Percentiles rank a stretch among this genome's conserved stretches.
Conservation (phyloP, 805 yeast species). For the Yamadazyma nakazawae region DNA sequence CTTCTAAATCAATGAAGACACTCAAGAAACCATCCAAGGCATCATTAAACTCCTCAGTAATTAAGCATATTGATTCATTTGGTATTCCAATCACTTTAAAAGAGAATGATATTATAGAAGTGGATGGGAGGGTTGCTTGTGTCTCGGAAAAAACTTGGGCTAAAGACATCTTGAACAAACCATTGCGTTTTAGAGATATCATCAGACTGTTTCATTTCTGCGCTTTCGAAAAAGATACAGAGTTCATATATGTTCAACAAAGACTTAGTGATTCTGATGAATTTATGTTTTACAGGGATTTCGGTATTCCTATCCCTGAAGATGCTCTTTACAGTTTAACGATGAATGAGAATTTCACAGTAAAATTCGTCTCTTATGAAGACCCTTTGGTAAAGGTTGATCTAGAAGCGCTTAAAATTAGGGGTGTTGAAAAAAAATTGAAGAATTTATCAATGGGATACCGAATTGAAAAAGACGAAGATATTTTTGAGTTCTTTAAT, state of each 20-base stretch:
- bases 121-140: background rate
- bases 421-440: slow-evolving; percentile 2
- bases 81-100: background rate
- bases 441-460: slow-evolving; percentile 5
- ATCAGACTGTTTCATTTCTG: background rate
- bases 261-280: background rate
- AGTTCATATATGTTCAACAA: slow-evolving; percentile 1
- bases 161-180: background rate
- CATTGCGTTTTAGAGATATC: background rate
- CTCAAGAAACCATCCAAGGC: background rate
- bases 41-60: background rate
- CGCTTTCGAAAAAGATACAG: slow-evolving; percentile 1
- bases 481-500: slow-evolving; percentile 7
- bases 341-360: background rate
- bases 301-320: background rate
- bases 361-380: background rate
- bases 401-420: background rate
- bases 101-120: background rate
- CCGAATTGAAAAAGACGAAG: slow-evolving; percentile 6
- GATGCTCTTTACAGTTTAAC: background rate
- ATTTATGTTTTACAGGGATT: slow-evolving; percentile 1
- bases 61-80: background rate
- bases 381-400: background rate
- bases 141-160: background rate
- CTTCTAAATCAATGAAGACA: background rate